Evolutionary conservation across 176 grass and related monocot genomes (phyloP).

Genomic region (Zea mays): Zm-B73-REFERENCE-NAM-5.0 NC_050097.1:38276501-38277000

Average conservation of each 20-base stretch:
- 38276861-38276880: constrained; percentile 1
- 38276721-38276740: constrained; percentile 17
- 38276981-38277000: constrained; percentile 12
- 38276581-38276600: constrained; percentile 37
- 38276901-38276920: constrained; percentile 9
- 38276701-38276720: constrained; percentile 28
- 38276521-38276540: constrained; percentile 30
- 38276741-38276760: constrained; percentile 40
- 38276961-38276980: constrained; percentile 48
- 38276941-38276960: constrained; percentile 23
- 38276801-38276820: constrained; percentile 29
- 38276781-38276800: constrained; percentile 33
- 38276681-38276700: constrained; percentile 30
- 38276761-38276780: not conserved
- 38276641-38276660: constrained; percentile 34
- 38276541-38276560: constrained; percentile 32
- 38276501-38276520: constrained; percentile 30
- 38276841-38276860: constrained; percentile 22
- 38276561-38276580: constrained; percentile 30
- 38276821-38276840: not conserved
- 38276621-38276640: constrained; percentile 44
- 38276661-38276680: constrained; percentile 27
- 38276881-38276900: constrained; percentile 32
- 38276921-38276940: constrained; percentile 36
- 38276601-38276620: constrained; percentile 30